Conservation (phyloP, 2,329 filamentous ascomycete genomes). For the Hypoxylon sp. region DNA sequence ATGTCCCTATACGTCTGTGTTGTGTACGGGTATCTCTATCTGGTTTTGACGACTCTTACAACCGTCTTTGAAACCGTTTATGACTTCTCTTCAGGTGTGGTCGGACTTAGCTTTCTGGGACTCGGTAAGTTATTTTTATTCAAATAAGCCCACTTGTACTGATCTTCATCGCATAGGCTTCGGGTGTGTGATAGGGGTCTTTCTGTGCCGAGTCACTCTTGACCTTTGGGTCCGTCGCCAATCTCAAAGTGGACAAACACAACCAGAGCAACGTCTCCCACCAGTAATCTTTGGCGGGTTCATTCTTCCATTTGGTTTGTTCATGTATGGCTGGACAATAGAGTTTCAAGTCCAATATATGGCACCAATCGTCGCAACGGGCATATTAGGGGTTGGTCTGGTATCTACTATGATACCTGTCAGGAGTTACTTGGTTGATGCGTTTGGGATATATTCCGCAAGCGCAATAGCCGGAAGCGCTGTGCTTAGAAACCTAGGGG, state of each 20-base stretch:
- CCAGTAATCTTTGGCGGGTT: conserved; percentile 29
- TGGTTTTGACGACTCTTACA: conserved; percentile 30
- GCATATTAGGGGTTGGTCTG: conserved; percentile 29
- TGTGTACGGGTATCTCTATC: conserved; percentile 32
- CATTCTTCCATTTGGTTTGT: conserved; percentile 28
- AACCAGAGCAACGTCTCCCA: conserved; percentile 32
- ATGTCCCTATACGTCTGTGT: conserved; percentile 25
- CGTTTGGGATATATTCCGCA: conserved; percentile 33
- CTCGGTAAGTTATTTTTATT: conserved; percentile 5
- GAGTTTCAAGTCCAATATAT: conserved; percentile 28
- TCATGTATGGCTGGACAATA: conserved; percentile 37
- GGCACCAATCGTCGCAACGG: conserved; percentile 31
- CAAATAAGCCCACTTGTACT: not conserved
- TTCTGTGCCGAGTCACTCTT: conserved; percentile 28
- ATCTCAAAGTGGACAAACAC: conserved; percentile 20
- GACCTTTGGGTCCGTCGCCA: conserved; percentile 32
- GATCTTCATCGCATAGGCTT: not conserved
- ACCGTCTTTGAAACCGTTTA: conserved; percentile 25
- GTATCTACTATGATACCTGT: conserved; percentile 29
- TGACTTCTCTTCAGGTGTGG: conserved; percentile 19
- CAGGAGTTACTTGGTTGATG: conserved; percentile 33
- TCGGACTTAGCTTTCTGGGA: conserved; percentile 29
- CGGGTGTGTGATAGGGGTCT: conserved; percentile 21
- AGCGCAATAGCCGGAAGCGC: conserved; percentile 26
- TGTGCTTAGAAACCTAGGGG: conserved; percentile 65